phyloP scores from a whole-genome alignment of 1,284 basidiomycete genomes.

The Moesziomyces parantarcticus region DNA sequence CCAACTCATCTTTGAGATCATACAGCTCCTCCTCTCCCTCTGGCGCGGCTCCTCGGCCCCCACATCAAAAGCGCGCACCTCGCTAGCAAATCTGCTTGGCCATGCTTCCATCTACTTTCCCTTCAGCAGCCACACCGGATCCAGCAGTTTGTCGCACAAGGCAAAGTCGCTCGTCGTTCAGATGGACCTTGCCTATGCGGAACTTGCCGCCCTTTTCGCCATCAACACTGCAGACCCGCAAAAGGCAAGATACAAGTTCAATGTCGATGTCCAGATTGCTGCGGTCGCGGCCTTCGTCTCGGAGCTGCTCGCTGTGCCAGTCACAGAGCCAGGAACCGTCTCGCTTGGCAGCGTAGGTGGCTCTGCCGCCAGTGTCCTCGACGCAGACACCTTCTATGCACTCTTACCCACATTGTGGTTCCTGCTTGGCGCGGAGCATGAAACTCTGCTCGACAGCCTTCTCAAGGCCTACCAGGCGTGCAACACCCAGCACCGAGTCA shows the following conservation, averaged over 20 bases:
- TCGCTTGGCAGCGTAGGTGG: conserved; percentile 24
- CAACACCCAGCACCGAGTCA: conserved; percentile 28
- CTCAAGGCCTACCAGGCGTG: conserved; percentile 28
- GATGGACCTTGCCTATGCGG: conserved; percentile 51
- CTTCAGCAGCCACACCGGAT: conserved; percentile 41
- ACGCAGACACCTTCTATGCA: conserved; percentile 38
- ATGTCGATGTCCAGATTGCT: conserved; percentile 38
- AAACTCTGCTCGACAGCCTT: conserved; percentile 33
- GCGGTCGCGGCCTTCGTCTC: conserved; percentile 39
- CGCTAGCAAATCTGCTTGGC: conserved; percentile 36
- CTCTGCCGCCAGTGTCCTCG: conserved; percentile 23
- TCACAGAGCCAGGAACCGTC: conserved; percentile 28
- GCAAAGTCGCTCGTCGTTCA: conserved; percentile 29
- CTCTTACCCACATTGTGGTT: conserved; percentile 57
- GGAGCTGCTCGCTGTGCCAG: conserved; percentile 20
- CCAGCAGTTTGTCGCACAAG: conserved; percentile 30
- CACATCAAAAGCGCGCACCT: conserved; percentile 7
- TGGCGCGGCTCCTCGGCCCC: conserved; percentile 31
- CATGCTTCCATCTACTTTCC: conserved; percentile 53
- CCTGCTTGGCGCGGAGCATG: conserved; percentile 37
- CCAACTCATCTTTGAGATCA: conserved; percentile 38
- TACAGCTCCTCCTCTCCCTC: conserved; percentile 30
- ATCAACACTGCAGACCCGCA: conserved; percentile 13
- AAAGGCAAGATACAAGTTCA: conserved; percentile 36
- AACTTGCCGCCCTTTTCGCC: conserved; percentile 43